These are phyloP conservation scores for Trifolium subterraneum DNA, from an alignment of 306 rosid species.

Conservation along the genomic window DNA sequence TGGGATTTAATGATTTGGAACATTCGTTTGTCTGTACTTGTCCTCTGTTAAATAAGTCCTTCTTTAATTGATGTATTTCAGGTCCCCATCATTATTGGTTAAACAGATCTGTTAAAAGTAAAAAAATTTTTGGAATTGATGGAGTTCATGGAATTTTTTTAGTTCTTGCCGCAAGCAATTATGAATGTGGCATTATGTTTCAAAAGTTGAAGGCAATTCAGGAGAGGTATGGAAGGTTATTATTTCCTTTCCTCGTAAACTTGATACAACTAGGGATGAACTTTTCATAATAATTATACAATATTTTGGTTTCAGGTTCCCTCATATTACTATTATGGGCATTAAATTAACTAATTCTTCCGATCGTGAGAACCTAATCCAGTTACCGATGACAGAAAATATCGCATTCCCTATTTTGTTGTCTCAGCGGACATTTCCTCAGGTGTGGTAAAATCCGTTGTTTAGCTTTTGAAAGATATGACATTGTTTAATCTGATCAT, in stretches of 20 bases:
- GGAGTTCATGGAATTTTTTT: conserved; percentile 60
- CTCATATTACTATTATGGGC: conserved; percentile 69
- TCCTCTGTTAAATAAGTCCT: conserved; percentile 28
- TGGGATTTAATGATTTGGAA: conserved; percentile 29
- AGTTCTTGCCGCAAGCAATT: conserved; percentile 65
- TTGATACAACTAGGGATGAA: conserved; percentile 8
- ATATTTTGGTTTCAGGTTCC: conserved; percentile 64
- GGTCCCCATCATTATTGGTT: conserved; percentile 85
- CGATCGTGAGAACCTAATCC: conserved; percentile 48
- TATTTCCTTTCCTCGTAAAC: conserved; percentile 30
- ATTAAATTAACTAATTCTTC: conserved; percentile 48
- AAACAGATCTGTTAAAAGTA: conserved; percentile 57
- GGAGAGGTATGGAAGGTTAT: conserved; percentile 59
- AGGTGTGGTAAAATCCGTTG: conserved; percentile 66
- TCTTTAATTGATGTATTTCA: conserved; percentile 45
- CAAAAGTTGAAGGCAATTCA: conserved; percentile 72
- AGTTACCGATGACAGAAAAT: conserved; percentile 64
- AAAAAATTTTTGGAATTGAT: conserved; percentile 44
- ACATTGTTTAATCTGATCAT: conserved; percentile 7
- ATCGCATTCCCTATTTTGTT: conserved; percentile 79
- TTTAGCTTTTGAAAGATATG: conserved; percentile 35
- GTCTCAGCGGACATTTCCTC: conserved; percentile 60
- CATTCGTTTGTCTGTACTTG: conserved; percentile 3
- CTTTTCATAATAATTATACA: conserved; percentile 11
- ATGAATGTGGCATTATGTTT: conserved; percentile 48